Evolutionary conservation across 148 eudicot genomes (phyloP), one percentile per base, ranked within the genome.

Genomic region (Rheum nobile): DNA sequence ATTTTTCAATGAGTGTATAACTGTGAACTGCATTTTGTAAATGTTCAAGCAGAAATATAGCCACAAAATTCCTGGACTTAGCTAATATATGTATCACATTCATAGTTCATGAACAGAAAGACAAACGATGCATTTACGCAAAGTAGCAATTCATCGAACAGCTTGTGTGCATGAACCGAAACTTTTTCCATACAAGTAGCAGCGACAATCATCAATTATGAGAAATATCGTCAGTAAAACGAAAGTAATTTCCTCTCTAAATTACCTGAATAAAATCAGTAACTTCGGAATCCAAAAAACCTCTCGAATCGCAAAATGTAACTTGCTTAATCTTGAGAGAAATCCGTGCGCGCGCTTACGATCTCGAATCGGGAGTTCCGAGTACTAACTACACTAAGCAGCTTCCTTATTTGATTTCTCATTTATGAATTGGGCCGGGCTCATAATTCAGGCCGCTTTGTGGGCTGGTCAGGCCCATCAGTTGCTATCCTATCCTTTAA

Each of bases 101-200:
- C n/a, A 35, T 35, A 4, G 6, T 1, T 43, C 47, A 43, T 43
- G 47, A 13, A 1, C 11, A 43, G 11, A 14, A 47, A 17, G 6
- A 47, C 52, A 47, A 41, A 2, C 6, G 48, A 44, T 44, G 52
- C 17, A 14, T 0, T 54, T 22, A 54, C 29, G 61, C 0, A 54
- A 21, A 54, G 11, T n/a, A 16, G 6, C 82, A 76, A 70, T 79
- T 82, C 75, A 54, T 76, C 85, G 61, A 79, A 47, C 82, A 74
- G 37, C 37, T 79, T 38, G 74, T 24, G 80, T 79, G 82, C 85
- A 74, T 70, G 6, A 42, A 50, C 39, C 0, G 29, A 26, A 41
- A 16, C 3, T 65, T 14, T 2, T 32, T 65, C 16, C 3, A 8
- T 5, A 65, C 3, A 4, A 16, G 26, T 12, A 3, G 7, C 2